Conservation (phyloP, 352 stramenopile genomes). For the Globisporangium takayamanum region DNA sequence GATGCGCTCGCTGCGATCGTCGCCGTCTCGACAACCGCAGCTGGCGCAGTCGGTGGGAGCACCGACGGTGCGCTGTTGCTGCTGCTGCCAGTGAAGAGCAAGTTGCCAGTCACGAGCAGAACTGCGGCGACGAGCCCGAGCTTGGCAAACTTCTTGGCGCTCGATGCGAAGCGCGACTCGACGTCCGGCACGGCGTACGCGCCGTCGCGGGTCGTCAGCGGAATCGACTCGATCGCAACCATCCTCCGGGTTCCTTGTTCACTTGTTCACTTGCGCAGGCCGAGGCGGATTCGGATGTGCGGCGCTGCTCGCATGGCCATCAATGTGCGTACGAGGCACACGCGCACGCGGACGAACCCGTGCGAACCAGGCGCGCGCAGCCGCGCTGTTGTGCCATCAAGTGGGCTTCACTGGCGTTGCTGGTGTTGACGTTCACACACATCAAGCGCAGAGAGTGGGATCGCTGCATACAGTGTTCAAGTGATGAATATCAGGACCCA, state of each 20-base stretch:
- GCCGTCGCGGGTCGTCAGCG: slow-evolving; percentile 7
- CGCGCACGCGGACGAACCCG: too few relatives aligned
- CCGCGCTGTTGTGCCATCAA: too few relatives aligned
- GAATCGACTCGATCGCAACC: slow-evolving; percentile 3
- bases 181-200: slow-evolving; percentile 10
- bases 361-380: too few relatives aligned
- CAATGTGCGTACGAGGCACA: too few relatives aligned
- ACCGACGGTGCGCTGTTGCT: too few relatives aligned
- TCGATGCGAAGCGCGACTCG: slow-evolving; percentile 4
- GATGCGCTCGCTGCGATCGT: neutral
- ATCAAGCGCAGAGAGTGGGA: too few relatives aligned
- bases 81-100: slow-evolving; percentile 5
- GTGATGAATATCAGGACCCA: too few relatives aligned
- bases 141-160: slow-evolving; percentile 11
- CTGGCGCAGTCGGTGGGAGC: too few relatives aligned
- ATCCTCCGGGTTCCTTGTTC: neutral
- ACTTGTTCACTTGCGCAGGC: neutral
- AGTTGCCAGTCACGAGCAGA: slow-evolving; percentile 9
- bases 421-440: too few relatives aligned
- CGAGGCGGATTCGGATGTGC: slow-evolving; percentile 5
- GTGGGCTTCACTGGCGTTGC: too few relatives aligned
- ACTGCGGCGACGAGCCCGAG: slow-evolving; percentile 2
- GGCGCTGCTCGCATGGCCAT: too few relatives aligned
- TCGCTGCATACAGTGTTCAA: too few relatives aligned
- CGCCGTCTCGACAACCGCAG: slow-evolving; percentile 1